These are phyloP conservation scores for Rhizopogon sp. DNA, from an alignment of 768 basidiomycete genomes.

Conservation along the genomic window DNA sequence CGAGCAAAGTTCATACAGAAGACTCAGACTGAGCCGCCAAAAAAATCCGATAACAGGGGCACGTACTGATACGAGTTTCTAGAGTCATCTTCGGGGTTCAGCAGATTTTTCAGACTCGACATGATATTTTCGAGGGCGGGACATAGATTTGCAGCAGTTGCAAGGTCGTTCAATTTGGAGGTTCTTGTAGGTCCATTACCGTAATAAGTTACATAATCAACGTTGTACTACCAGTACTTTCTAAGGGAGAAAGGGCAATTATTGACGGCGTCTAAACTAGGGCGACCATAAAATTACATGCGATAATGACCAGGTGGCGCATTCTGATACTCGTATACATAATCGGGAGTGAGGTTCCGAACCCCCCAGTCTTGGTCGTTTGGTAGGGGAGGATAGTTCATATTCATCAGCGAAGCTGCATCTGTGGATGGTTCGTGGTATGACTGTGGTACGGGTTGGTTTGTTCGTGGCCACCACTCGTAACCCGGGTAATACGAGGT, in stretches of 20 bases:
- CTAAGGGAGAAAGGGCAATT: neutral
- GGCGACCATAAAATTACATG: conserved; percentile 9
- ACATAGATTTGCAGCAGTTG: conserved; percentile 9
- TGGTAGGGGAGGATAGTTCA: conserved; percentile 14
- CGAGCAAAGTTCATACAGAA: conserved; percentile 1
- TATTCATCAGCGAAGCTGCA: conserved; percentile 6
- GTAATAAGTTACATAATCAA: conserved; percentile 21
- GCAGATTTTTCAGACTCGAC: conserved; percentile 51
- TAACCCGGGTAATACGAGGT: conserved; percentile 51
- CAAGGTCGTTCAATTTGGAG: conserved; percentile 14
- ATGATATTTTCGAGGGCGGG: conserved; percentile 30
- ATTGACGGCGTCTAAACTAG: neutral
- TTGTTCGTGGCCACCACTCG: conserved; percentile 59
- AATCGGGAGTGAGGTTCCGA: conserved; percentile 5
- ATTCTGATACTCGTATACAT: conserved; percentile 17
- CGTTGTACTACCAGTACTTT: neutral
- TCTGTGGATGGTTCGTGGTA: conserved; percentile 8
- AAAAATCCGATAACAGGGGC: conserved; percentile 3
- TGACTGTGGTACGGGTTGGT: conserved; percentile 8
- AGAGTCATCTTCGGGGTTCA: conserved; percentile 48
- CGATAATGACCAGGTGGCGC: conserved; percentile 14
- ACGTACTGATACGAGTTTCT: conserved; percentile 39
- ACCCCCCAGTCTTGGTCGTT: conserved; percentile 17
- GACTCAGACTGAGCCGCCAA: conserved; percentile 5
- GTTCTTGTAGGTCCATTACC: conserved; percentile 26